Evolutionary conservation across 805 yeast species (phyloP), one percentile per base, ranked within the genome.

Genomic region (Schwanniomyces polymorphus): DNA sequence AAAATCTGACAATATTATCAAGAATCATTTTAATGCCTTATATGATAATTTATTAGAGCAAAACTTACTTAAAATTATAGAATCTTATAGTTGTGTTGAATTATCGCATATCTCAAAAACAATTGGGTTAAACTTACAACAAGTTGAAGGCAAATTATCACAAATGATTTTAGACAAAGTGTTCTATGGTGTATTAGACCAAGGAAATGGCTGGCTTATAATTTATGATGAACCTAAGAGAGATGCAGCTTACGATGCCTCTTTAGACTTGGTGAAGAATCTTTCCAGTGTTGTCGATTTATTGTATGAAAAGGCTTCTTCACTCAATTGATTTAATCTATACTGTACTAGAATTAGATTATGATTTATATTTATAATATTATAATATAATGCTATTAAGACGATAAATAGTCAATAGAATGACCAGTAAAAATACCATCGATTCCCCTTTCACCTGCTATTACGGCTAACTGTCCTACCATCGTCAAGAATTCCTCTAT

Each of bases 171-270:
- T 94, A 58, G 99, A 94, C 68, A 86, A 89, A 60, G 88, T 91
- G n/a, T 90, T 94, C 58, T 87, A 85, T 62, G 99, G 99, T 41
- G 98, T 94, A 31, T 76, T 94, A 56, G 99, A 94, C 67, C 99
- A 94, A 74, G 98, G 98, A 41, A 91, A 91, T 64, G 99, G 99
- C 7, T 94, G 97, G 97, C 78, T 94, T 58, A 85, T 90, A 55
- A 82, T 94, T 48, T 94, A 88, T 61, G 96, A 90, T 49, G 88
- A 91, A 63, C 96, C 97, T 37, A 83, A 81, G 60, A 82, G 84
- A 51, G 98, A 94, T 67, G 88, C 88, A 34, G 85, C 95, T 43
- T 94, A 92, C 62, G 94, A 86, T 53, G 84, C 92, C 45, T 86
- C 95, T 38, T 79, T 92, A 56, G 94, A 88, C 48, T 82, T 96